phyloP scores from a whole-genome alignment of 805 yeast species.

The Metschnikowia santaceciliae region DNA sequence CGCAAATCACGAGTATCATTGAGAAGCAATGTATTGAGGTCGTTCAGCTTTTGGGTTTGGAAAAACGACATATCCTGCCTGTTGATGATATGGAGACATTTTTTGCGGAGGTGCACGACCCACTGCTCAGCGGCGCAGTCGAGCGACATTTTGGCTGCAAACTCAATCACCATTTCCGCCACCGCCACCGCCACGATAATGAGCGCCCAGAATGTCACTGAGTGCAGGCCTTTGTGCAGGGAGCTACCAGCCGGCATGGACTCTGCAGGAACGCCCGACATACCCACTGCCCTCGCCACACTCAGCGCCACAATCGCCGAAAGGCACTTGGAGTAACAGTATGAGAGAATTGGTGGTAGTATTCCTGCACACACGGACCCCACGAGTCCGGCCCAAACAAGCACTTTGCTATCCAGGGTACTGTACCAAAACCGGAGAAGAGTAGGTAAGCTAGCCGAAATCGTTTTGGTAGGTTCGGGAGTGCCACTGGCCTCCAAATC shows the following conservation, averaged over 20 bases:
- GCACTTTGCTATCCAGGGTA: constrained; percentile 19
- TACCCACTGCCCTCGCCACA: constrained; percentile 9
- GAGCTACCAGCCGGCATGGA: too few species aligned
- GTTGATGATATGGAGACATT: constrained; percentile 46
- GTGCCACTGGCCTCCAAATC: background rate
- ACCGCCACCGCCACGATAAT: constrained; percentile 60
- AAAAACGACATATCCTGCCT: constrained; percentile 55
- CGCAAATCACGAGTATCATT: constrained; percentile 82
- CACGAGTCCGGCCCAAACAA: constrained; percentile 48
- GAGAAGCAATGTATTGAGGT: constrained; percentile 62
- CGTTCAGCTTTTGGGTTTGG: constrained; percentile 42
- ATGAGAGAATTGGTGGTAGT: constrained; percentile 75
- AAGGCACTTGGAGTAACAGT: constrained; percentile 65
- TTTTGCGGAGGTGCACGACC: constrained; percentile 51
- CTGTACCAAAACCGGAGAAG: constrained; percentile 25
- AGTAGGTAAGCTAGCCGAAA: constrained; percentile 17
- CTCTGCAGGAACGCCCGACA: background rate
- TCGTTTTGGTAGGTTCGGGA: constrained; percentile 12
- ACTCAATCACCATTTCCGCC: constrained; percentile 56
- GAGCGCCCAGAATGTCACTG: constrained; percentile 53
- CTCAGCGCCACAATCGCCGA: constrained; percentile 41
- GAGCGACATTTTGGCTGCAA: constrained; percentile 47
- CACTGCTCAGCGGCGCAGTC: constrained; percentile 65
- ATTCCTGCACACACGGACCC: constrained; percentile 56
- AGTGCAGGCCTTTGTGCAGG: background rate